These are phyloP conservation scores for Chytriomyces hyalinus DNA, from an alignment of 192 early-diverging fungal genomes.

Conservation along the genomic window DNA sequence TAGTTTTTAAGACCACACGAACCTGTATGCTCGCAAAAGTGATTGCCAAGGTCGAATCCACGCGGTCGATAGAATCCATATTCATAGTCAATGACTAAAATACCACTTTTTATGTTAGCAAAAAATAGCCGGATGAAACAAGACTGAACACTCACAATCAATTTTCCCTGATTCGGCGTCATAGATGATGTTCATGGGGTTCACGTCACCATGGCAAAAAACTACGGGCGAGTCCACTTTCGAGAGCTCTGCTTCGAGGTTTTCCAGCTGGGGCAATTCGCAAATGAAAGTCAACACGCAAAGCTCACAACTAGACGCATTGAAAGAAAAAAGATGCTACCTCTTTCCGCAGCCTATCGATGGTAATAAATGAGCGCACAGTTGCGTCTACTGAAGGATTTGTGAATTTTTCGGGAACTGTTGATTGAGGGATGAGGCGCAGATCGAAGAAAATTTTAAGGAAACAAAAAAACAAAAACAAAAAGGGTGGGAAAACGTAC, in stretches of 20 bases:
- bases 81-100: constrained; percentile 83
- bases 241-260: constrained; percentile 47
- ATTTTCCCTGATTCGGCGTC: constrained; percentile 53
- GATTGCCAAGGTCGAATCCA: constrained; percentile 95
- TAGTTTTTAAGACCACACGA: too few relatives aligned
- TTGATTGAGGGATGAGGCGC: neutral
- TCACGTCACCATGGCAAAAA: constrained; percentile 92
- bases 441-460: neutral
- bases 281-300: neutral
- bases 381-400: constrained; percentile 21
- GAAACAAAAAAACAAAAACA: too few relatives aligned
- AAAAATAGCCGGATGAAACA: neutral
- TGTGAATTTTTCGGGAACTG: constrained; percentile 19
- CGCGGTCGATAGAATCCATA: constrained; percentile 84
- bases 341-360: constrained; percentile 20
- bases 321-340: neutral
- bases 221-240: constrained; percentile 77
- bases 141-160: constrained; percentile 33
- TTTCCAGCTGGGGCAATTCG: neutral
- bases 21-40: constrained; percentile 90
- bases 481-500: constrained; percentile 34
- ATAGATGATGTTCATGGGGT: constrained; percentile 94
- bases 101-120: neutral
- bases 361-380: constrained; percentile 24
- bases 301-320: neutral